Percentiles rank a stretch among this genome's conserved stretches.
These are phyloP conservation scores for Teunomyces tritomae DNA, from an alignment of 805 yeast genomes.

Conservation along the genomic window DNA sequence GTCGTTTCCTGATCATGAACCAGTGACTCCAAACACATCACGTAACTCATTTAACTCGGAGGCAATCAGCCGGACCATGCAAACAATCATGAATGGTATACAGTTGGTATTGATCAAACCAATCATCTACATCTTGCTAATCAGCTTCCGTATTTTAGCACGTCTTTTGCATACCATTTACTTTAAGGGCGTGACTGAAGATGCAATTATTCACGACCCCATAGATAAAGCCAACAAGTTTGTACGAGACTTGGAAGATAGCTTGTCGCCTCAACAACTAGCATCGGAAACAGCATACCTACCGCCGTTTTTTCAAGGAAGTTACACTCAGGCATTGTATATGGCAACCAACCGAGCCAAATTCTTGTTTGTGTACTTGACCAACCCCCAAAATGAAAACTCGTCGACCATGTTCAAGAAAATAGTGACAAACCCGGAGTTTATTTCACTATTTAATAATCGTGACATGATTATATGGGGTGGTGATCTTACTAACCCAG, in stretches of 20 bases:
- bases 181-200: slow-evolving; percentile 18
- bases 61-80: slow-evolving; percentile 6
- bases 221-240: slow-evolving; percentile 52
- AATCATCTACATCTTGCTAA: slow-evolving; percentile 19
- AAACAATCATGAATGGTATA: slow-evolving; percentile 7
- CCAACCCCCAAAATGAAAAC: slow-evolving; percentile 69
- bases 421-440: slow-evolving; percentile 51
- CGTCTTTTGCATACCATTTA: slow-evolving; percentile 22
- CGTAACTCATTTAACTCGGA: slow-evolving; percentile 18
- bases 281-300: slow-evolving; percentile 10
- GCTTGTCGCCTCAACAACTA: slow-evolving; percentile 23
- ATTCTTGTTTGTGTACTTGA: slow-evolving; percentile 71
- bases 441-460: slow-evolving; percentile 40
- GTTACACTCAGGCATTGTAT: slow-evolving; percentile 77
- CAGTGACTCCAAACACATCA: slow-evolving; percentile 4
- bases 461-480: slow-evolving; percentile 76
- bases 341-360: slow-evolving; percentile 66
- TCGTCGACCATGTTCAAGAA: slow-evolving; percentile 50
- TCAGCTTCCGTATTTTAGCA: slow-evolving; percentile 22
- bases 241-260: slow-evolving; percentile 50
- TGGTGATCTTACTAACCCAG: slow-evolving; percentile 77
- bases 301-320: slow-evolving; percentile 61
- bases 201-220: slow-evolving; percentile 39
- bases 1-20: slow-evolving; percentile 15
- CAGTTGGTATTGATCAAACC: slow-evolving; percentile 23